A percentile compares a stretch with the other conserved stretches of the same genome.
These are phyloP conservation scores for Spergularia azorica DNA, from an alignment of 179 eudicot genomes.

Conservation along the genomic window DNA sequence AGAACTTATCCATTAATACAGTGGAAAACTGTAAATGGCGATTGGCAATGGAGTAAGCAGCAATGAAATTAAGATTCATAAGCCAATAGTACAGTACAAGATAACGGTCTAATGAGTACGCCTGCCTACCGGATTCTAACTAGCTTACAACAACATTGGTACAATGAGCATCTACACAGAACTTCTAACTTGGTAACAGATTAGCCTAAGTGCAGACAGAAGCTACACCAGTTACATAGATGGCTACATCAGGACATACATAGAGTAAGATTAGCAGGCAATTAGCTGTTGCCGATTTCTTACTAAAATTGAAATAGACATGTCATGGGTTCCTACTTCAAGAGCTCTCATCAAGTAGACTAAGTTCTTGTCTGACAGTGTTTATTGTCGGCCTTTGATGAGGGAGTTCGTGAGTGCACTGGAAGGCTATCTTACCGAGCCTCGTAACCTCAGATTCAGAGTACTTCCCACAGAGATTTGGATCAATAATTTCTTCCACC, in stretches of 20 bases:
- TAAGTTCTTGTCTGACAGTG: conserved; percentile 54
- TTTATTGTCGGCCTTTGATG: conserved; percentile 58
- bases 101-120: conserved; percentile 10
- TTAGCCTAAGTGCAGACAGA: not conserved
- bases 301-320: conserved; percentile 5
- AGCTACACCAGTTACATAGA: conserved; percentile 22
- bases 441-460: conserved; percentile 65
- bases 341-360: conserved; percentile 38
- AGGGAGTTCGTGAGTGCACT: conserved; percentile 76
- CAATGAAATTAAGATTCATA: conserved; percentile 8
- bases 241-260: conserved; percentile 24
- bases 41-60: not conserved
- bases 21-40: too few relatives aligned
- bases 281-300: conserved; percentile 26
- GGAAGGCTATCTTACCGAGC: conserved; percentile 64
- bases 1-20: too few relatives aligned
- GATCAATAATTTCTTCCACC: conserved; percentile 64
- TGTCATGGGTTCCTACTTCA: conserved; percentile 21
- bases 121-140: conserved; percentile 28
- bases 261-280: conserved; percentile 29
- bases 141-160: conserved; percentile 31
- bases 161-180: conserved; percentile 18
- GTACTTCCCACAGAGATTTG: conserved; percentile 57
- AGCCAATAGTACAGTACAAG: conserved; percentile 12
- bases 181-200: conserved; percentile 18